These are phyloP conservation scores for Scheffersomyces segobiensis DNA, from an alignment of 1,139 yeast genomes.

Conservation along the genomic window DNA sequence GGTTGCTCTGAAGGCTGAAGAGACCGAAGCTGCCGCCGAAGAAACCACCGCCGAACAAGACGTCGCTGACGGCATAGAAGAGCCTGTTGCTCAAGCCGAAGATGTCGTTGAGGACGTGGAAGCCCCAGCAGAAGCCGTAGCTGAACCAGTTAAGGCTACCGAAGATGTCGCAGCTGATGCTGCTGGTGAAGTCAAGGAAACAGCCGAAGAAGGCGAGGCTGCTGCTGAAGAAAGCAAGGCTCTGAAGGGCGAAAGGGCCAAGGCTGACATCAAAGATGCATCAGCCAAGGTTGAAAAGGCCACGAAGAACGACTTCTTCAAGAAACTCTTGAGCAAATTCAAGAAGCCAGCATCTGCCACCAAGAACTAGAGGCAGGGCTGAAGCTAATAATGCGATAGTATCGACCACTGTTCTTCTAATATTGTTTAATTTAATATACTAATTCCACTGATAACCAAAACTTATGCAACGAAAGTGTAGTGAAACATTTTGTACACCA, in stretches of 20 bases:
- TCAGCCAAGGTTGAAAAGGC: slow-evolving; percentile 33
- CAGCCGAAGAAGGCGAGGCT: slow-evolving; percentile 8
- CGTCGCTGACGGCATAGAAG: slow-evolving; percentile 10
- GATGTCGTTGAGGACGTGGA: slow-evolving; percentile 2
- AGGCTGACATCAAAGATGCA: slow-evolving; percentile 29
- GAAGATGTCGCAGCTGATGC: slow-evolving; percentile 9
- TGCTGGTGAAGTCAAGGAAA: slow-evolving; percentile 4
- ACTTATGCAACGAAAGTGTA: background rate
- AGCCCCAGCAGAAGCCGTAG: slow-evolving; percentile 3
- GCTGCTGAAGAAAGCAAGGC: slow-evolving; percentile 11
- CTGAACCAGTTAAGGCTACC: slow-evolving; percentile 9
- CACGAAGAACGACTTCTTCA: slow-evolving; percentile 48
- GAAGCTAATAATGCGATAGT: background rate
- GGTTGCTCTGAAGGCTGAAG: slow-evolving; percentile 11
- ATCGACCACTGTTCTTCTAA: background rate
- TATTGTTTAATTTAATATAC: background rate
- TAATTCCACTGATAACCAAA: background rate
- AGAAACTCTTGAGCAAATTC: slow-evolving; percentile 49
- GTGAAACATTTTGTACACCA: too few relatives aligned
- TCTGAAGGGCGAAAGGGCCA: slow-evolving; percentile 24
- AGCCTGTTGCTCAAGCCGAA: slow-evolving; percentile 1
- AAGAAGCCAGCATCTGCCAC: slow-evolving; percentile 42
- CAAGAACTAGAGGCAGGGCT: slow-evolving; percentile 12
- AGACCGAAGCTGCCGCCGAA: slow-evolving; percentile 11
- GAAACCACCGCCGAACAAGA: slow-evolving; percentile 10